Conservation (phyloP, 164 flowering plant species). For the Aristolochia contorta region DNA sequence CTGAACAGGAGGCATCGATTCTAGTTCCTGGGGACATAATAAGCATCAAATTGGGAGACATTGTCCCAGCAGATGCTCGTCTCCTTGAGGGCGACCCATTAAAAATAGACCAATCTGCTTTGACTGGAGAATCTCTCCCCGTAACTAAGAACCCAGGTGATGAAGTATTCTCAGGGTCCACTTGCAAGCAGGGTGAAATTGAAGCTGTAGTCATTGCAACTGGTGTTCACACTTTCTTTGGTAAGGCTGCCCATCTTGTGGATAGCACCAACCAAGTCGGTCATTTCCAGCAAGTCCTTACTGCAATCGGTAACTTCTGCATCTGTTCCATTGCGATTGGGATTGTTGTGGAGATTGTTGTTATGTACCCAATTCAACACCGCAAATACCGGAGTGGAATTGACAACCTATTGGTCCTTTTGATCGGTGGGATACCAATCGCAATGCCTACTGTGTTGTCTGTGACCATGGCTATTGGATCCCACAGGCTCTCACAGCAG, state of each 20-base stretch:
- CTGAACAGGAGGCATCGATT: slow-evolving; percentile 69
- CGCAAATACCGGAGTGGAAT: slow-evolving; percentile 67
- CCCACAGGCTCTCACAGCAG: slow-evolving; percentile 72
- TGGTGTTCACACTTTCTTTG: slow-evolving; percentile 78
- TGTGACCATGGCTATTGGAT: slow-evolving; percentile 84
- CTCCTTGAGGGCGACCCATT: slow-evolving; percentile 81
- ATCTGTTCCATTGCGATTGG: slow-evolving; percentile 69
- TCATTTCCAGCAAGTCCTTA: slow-evolving; percentile 71
- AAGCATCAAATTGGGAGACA: slow-evolving; percentile 68
- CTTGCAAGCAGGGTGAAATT: slow-evolving; percentile 73
- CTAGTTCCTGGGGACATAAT: slow-evolving; percentile 75
- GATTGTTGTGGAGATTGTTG: slow-evolving; percentile 48
- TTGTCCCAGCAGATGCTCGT: slow-evolving; percentile 79
- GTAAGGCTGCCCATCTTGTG: slow-evolving; percentile 78
- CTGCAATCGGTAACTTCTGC: slow-evolving; percentile 78
- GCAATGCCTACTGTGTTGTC: slow-evolving; percentile 86
- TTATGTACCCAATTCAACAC: slow-evolving; percentile 67
- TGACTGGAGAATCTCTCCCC: slow-evolving; percentile 77
- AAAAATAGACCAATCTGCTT: slow-evolving; percentile 72
- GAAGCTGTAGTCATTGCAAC: slow-evolving; percentile 81
- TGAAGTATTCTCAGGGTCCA: slow-evolving; percentile 77
- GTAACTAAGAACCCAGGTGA: slow-evolving; percentile 69
- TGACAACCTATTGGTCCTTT: slow-evolving; percentile 65
- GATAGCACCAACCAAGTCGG: slow-evolving; percentile 82
- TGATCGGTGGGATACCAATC: slow-evolving; percentile 84